Evolutionary conservation across 1,139 yeast genomes (phyloP).

Genomic region (Geotrichum restrictum): DNA sequence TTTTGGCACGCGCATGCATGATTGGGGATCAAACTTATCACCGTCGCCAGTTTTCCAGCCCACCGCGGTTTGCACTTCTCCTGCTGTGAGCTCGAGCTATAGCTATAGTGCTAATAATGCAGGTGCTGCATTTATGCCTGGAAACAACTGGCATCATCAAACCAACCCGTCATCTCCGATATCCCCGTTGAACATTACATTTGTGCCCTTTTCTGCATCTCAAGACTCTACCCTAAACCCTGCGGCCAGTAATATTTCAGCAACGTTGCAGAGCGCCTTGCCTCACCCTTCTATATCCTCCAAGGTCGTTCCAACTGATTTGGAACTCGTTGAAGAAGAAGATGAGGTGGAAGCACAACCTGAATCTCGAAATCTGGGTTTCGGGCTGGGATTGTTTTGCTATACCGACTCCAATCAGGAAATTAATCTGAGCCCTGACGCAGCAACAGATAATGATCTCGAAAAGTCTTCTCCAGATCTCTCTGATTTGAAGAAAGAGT

Average conservation of each 20-base stretch:
- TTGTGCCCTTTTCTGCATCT: not conserved
- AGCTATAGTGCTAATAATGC: not conserved
- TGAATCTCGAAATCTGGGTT: not conserved
- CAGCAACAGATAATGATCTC: too few species aligned
- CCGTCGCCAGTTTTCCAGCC: constrained; percentile 19
- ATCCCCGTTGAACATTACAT: not conserved
- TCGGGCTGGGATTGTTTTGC: not conserved
- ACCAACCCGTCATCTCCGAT: constrained; percentile 1
- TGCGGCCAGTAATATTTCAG: not conserved
- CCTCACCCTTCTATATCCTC: not conserved
- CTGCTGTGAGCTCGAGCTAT: constrained; percentile 3
- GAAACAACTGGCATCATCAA: not conserved
- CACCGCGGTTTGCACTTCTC: constrained; percentile 12
- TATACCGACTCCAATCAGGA: not conserved
- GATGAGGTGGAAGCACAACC: not conserved
- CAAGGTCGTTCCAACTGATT: not conserved
- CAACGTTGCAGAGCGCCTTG: not conserved
- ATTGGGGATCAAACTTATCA: constrained; percentile 32
- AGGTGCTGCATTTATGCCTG: too few species aligned
- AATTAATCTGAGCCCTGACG: not conserved
- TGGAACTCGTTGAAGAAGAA: not conserved
- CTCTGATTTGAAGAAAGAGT: constrained; percentile 12
- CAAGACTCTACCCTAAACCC: not conserved
- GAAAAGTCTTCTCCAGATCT: not conserved
- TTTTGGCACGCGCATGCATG: constrained; percentile 37